phyloP scores from a whole-genome alignment of 805 yeast species.

The Spathaspora passalidarum region DNA sequence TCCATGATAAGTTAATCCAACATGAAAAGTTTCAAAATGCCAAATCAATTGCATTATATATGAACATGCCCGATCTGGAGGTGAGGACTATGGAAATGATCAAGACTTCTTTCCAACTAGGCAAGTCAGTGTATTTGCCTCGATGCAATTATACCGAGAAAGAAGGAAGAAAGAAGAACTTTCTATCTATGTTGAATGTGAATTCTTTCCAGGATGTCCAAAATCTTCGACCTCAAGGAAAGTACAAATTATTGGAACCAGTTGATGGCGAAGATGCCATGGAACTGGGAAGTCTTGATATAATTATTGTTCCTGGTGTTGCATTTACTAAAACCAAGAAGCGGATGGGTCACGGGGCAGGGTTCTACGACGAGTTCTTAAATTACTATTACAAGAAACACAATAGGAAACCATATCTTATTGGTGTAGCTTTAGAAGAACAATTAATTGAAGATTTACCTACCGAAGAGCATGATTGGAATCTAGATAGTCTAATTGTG shows the following conservation, averaged over 20 bases:
- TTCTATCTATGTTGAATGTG: slow-evolving; percentile 58
- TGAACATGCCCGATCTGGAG: slow-evolving; percentile 76
- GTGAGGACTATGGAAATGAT: slow-evolving; percentile 59
- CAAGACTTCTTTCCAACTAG: slow-evolving; percentile 43
- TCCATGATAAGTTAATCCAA: slow-evolving; percentile 16
- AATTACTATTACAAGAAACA: slow-evolving; percentile 16
- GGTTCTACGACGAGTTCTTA: slow-evolving; percentile 75
- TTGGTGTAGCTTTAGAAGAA: slow-evolving; percentile 66
- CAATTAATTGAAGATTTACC: slow-evolving; percentile 58
- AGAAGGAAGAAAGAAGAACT: slow-evolving; percentile 31
- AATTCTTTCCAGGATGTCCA: slow-evolving; percentile 38
- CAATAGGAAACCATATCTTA: slow-evolving; percentile 35
- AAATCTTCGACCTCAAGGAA: slow-evolving; percentile 61
- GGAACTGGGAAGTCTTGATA: slow-evolving; percentile 46
- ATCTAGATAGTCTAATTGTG: slow-evolving; percentile 52
- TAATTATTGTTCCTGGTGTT: slow-evolving; percentile 81
- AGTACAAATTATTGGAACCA: slow-evolving; percentile 70
- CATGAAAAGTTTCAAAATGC: slow-evolving; percentile 43
- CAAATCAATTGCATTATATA: slow-evolving; percentile 57
- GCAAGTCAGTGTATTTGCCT: slow-evolving; percentile 59
- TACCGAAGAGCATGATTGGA: slow-evolving; percentile 61
- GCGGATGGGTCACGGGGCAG: slow-evolving; percentile 90
- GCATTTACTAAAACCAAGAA: slow-evolving; percentile 56
- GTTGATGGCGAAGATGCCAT: slow-evolving; percentile 26
- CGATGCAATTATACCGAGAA: slow-evolving; percentile 36